Conservation (phyloP, 352 stramenopile species). For the Aphanomyces invadans region DNA sequence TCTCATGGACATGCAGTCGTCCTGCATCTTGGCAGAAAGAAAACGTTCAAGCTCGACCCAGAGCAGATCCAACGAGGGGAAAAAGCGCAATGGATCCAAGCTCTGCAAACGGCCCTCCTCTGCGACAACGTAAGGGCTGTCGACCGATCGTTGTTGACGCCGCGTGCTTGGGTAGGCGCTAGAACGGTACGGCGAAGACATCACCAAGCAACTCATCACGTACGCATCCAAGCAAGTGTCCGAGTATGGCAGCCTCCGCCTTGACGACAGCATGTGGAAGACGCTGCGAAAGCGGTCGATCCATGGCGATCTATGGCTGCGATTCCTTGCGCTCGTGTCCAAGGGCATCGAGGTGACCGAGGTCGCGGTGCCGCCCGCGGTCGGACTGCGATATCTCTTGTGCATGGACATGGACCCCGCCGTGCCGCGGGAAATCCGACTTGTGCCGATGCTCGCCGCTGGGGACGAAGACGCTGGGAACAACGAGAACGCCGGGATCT, state of each 20-base stretch:
- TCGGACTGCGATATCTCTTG: slow-evolving; percentile 12
- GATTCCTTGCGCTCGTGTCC: neutral
- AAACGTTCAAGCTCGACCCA: neutral
- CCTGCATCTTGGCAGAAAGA: neutral
- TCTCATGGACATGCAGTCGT: neutral
- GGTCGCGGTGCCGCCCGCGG: neutral
- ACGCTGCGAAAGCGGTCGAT: slow-evolving; percentile 23
- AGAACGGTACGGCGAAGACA: slow-evolving; percentile 11
- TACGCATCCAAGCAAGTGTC: slow-evolving; percentile 15
- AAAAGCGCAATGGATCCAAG: slow-evolving; percentile 4
- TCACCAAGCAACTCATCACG: slow-evolving; percentile 16
- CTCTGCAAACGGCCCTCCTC: slow-evolving; percentile 21
- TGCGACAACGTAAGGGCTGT: slow-evolving; percentile 15
- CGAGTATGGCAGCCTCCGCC: slow-evolving; percentile 1
- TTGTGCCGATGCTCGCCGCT: neutral
- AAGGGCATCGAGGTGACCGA: slow-evolving; percentile 18
- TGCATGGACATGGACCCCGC: slow-evolving; percentile 1
- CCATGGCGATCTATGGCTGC: slow-evolving; percentile 21
- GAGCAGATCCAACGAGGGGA: slow-evolving; percentile 18
- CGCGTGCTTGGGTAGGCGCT: slow-evolving; percentile 6
- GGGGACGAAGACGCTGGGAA: neutral
- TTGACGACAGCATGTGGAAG: slow-evolving; percentile 22
- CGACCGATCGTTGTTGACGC: neutral
- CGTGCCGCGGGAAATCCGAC: neutral
- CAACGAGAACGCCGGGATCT: neutral